Percentiles rank a stretch among this genome's conserved stretches.
These are phyloP conservation scores for Russula virescens DNA, from an alignment of 768 basidiomycete genomes.

Conservation along the genomic window DNA sequence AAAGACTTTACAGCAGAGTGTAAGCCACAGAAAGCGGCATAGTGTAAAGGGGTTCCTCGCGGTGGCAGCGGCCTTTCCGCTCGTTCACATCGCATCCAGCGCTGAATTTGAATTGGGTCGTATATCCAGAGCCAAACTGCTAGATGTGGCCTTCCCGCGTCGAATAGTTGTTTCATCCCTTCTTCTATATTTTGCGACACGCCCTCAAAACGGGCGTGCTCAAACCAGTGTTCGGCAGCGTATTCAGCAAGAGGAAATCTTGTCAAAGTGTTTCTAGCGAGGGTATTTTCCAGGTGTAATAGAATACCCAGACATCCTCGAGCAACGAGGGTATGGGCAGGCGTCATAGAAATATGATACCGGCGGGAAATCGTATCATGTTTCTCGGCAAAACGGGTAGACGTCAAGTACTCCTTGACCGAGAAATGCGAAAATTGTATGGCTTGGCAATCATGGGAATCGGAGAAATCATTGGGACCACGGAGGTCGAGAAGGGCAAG, in stretches of 20 bases:
- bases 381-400: neutral
- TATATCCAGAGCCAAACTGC: neutral
- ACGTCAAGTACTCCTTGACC: neutral
- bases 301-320: neutral
- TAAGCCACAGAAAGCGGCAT: neutral
- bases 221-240: neutral
- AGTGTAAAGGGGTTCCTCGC: neutral
- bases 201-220: neutral
- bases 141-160: neutral
- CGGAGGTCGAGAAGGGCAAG: neutral
- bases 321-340: neutral
- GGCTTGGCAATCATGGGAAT: neutral
- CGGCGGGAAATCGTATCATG: neutral
- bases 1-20: neutral
- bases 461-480: no score
- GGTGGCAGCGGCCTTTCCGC: neutral
- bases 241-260: neutral
- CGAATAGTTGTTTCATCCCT: neutral
- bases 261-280: neutral
- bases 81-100: neutral
- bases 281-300: neutral
- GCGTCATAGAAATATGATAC: neutral
- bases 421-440: neutral
- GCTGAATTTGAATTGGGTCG: neutral
- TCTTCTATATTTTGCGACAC: neutral